Evolutionary conservation across 2,329 filamentous ascomycete genomes (phyloP).

Genomic region (Botrytis cinerea): DNA sequence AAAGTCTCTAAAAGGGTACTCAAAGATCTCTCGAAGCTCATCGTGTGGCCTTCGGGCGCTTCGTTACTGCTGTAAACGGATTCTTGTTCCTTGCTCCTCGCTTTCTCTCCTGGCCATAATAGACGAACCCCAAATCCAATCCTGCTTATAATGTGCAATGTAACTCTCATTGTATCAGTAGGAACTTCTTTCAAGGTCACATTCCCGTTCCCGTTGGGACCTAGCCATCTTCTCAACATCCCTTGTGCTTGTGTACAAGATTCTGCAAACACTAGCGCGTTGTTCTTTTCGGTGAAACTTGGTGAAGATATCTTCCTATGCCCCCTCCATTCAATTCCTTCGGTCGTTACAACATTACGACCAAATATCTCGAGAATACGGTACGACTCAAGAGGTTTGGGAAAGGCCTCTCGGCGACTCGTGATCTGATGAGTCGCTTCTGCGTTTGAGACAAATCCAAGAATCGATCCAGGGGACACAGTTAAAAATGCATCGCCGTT

Average conservation of each 20-base stretch:
- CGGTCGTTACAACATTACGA: constrained; percentile 69
- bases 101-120: constrained; percentile 63
- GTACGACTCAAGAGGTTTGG: constrained; percentile 65
- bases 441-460: constrained; percentile 53
- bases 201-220: constrained; percentile 45
- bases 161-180: constrained; percentile 65
- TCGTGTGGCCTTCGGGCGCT: constrained; percentile 47
- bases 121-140: constrained; percentile 70
- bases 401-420: constrained; percentile 67
- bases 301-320: constrained; percentile 73
- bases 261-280: constrained; percentile 65
- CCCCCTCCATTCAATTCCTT: constrained; percentile 68
- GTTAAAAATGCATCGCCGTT: constrained; percentile 65
- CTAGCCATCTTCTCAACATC: constrained; percentile 61
- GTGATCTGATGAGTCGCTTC: constrained; percentile 64
- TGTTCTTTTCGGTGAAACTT: constrained; percentile 76
- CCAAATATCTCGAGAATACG: constrained; percentile 65
- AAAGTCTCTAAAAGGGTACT: constrained; percentile 55
- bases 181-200: constrained; percentile 54
- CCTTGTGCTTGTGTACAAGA: constrained; percentile 62
- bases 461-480: constrained; percentile 57
- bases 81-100: constrained; percentile 49
- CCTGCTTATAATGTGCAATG: constrained; percentile 61
- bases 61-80: constrained; percentile 45
- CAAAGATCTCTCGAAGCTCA: constrained; percentile 58